These are phyloP conservation scores for Pichia sp. DNA, from an alignment of 1,139 yeast species.

Conservation along the genomic window DNA sequence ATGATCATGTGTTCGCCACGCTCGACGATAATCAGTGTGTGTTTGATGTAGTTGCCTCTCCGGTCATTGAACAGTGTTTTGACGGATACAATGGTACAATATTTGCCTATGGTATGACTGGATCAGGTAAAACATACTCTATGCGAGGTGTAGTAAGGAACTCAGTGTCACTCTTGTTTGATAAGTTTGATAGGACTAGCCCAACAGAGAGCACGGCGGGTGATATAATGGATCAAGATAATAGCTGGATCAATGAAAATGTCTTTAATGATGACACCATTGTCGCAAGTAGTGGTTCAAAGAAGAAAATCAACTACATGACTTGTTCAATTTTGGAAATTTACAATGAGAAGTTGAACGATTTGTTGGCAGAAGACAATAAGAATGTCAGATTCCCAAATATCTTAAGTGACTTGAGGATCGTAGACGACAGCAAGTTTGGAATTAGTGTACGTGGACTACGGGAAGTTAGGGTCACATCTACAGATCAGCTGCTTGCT, in stretches of 20 bases:
- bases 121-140: slow-evolving; percentile 89
- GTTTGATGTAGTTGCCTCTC: slow-evolving; percentile 56
- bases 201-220: neutral
- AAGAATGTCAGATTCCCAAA: neutral
- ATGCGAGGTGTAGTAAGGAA: slow-evolving; percentile 65
- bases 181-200: neutral
- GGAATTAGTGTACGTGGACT: slow-evolving; percentile 82
- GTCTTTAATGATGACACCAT: slow-evolving; percentile 13
- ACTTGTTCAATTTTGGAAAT: slow-evolving; percentile 63
- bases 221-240: slow-evolving; percentile 13
- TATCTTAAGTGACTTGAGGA: slow-evolving; percentile 38
- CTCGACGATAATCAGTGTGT: slow-evolving; percentile 51
- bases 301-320: slow-evolving; percentile 28
- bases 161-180: slow-evolving; percentile 12
- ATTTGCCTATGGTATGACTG: slow-evolving; percentile 94
- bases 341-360: slow-evolving; percentile 81
- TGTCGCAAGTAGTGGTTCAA: slow-evolving; percentile 14
- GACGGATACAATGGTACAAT: slow-evolving; percentile 86
- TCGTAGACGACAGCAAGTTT: slow-evolving; percentile 67
- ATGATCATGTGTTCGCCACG: slow-evolving; percentile 72
- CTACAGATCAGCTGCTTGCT: slow-evolving; percentile 56
- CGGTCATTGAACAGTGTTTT: slow-evolving; percentile 60
- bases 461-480: slow-evolving; percentile 51
- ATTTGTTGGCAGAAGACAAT: slow-evolving; percentile 41
- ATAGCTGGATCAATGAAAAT: slow-evolving; percentile 1